Base-by-base conservation (phyloP, 208 protist species). In the Kentomonas sorsogonicus region DNA sequence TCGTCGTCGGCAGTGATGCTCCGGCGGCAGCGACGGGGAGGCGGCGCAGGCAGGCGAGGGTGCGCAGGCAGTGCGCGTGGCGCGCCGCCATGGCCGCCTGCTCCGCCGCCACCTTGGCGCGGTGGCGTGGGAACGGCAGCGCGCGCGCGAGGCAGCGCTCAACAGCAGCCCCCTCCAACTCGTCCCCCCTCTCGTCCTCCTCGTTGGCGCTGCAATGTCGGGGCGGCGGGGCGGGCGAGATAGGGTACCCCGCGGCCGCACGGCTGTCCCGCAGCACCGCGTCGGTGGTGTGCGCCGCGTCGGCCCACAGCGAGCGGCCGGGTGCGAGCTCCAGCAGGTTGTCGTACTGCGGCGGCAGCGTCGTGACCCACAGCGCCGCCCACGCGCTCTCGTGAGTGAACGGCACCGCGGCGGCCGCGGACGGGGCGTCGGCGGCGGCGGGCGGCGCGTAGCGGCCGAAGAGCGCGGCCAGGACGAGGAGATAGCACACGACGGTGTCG, bases 271-370 rank as follows among this genome's bases (percentile, higher is more conserved):
- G 36, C 26, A 27, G 40, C 25, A 22, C n/a, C n/a, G 50, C 40
- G 50, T 26, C 16, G 56, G 10, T 11, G 39, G 18, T n/a, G 22
- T 11, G 16, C 13, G 11, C 11, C 10, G 11, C 18, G 9, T 48
- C 22, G 1, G 38, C 38, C n/a, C 20, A 25, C 29, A 33, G 15
- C 29, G 36, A 13, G 20, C 30, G 39, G 22, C 11, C 30, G 4
- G 50, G 57, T 26, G 47, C 43, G 9, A 94, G 71, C 62, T 94
- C 87, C 13, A 94, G 71, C 31, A 91, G 69, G 64, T 94, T 94
- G 62, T 94, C 79, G 58, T 89, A 91, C 48, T 66, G 64, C 9
- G 52, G 27, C 23, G 87, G 87, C 53, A 94, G 65, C 1, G 69
- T 69, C 26, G 63, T 56, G 43, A 94, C 57, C 84, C 87, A 94